phyloP scores from a whole-genome alignment of 2,329 filamentous ascomycete species.

The Curvularia lunata region DNA sequence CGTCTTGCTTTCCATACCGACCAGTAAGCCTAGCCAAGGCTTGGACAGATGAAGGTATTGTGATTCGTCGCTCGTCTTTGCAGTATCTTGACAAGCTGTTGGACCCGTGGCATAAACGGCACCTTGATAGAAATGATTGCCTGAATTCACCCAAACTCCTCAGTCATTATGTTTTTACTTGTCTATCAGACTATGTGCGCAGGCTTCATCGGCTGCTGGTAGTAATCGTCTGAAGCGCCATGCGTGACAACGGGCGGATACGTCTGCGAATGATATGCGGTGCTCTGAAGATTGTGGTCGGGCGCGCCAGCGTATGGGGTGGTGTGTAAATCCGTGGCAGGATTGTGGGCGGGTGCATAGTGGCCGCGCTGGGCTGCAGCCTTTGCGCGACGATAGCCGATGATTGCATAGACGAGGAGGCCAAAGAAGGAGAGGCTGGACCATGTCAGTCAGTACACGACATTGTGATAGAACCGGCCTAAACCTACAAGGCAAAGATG shows the following conservation, averaged over 20 bases:
- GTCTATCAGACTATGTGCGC: constrained; percentile 33
- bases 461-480: neutral
- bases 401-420: constrained; percentile 50
- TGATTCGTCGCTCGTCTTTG: neutral
- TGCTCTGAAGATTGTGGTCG: constrained; percentile 30
- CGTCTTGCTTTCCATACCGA: neutral
- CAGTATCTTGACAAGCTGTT: neutral
- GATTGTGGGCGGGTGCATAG: constrained; percentile 44
- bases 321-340: constrained; percentile 22
- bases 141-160: neutral
- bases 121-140: neutral
- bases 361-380: constrained; percentile 42
- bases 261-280: constrained; percentile 36
- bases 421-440: constrained; percentile 45
- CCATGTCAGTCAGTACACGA: constrained; percentile 12
- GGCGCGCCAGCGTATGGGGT: constrained; percentile 26
- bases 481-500: constrained; percentile 45
- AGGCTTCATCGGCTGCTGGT: constrained; percentile 36
- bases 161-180: neutral
- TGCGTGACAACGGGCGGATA: constrained; percentile 21
- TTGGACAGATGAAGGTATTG: too few relatives aligned
- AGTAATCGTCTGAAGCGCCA: constrained; percentile 28
- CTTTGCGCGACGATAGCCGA: constrained; percentile 46
- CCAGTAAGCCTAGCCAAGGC: neutral
- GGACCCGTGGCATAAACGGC: neutral